A percentile compares a stretch with the other conserved stretches of the same genome.
These are phyloP conservation scores for Hyaloraphidium curvatum DNA, from an alignment of 192 early-diverging fungal genomes.

Conservation along the genomic window DNA sequence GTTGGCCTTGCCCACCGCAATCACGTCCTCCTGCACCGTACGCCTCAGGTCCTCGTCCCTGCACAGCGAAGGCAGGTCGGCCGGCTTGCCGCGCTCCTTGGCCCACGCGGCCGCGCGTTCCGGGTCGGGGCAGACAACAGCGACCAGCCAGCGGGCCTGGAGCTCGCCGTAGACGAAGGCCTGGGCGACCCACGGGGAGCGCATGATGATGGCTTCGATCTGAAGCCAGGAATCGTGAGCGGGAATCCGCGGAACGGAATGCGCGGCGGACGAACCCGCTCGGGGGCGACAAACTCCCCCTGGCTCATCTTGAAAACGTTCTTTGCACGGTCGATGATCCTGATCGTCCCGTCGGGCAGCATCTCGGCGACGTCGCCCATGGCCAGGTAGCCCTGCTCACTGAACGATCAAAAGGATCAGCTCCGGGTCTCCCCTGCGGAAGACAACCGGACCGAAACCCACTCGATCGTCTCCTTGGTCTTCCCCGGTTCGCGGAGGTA, in stretches of 20 bases:
- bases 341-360: constrained; percentile 21
- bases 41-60: constrained; percentile 24
- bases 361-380: constrained; percentile 33
- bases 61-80: constrained; percentile 29
- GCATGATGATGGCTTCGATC: constrained; percentile 47
- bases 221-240: too few species aligned
- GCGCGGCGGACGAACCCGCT: too few species aligned
- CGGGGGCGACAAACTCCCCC: constrained; percentile 61
- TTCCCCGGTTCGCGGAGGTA: constrained; percentile 33
- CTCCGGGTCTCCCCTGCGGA: too few species aligned
- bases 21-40: too few species aligned
- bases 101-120: constrained; percentile 20
- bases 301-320: constrained; percentile 31
- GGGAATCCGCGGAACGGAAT: too few species aligned
- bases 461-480: constrained; percentile 25
- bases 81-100: constrained; percentile 20
- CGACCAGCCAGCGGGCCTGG: constrained; percentile 46
- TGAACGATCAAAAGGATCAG: too few species aligned
- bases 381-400: too few species aligned
- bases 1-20: constrained; percentile 28
- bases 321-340: constrained; percentile 30
- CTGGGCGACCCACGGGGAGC: constrained; percentile 44
- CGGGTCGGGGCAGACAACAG: constrained; percentile 54
- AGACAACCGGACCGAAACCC: too few species aligned
- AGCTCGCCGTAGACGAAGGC: constrained; percentile 62